Percentiles rank a stretch among this genome's conserved stretches.
phyloP scores from a whole-genome alignment of 2,329 filamentous ascomycete genomes.

The Dactylellina parvicollis region DNA sequence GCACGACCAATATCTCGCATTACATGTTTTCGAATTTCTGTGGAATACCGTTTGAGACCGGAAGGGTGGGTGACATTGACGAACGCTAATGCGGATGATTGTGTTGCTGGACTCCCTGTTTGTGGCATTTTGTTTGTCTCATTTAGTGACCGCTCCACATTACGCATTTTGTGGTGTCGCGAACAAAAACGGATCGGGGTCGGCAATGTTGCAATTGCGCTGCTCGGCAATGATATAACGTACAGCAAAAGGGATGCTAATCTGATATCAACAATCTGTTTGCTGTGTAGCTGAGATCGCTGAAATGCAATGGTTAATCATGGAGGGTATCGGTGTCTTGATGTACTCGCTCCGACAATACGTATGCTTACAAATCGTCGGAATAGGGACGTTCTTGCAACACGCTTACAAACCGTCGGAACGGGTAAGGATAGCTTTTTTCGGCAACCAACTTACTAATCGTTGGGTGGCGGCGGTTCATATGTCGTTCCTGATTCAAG shows the following conservation, averaged over 20 bases:
- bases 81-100: conserved; percentile 8
- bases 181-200: not conserved
- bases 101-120: not conserved
- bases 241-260: not conserved
- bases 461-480: too few species aligned
- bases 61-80: conserved; percentile 29
- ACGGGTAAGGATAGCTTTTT: too few species aligned
- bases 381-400: not conserved
- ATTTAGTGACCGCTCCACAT: too few species aligned
- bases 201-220: not conserved
- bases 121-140: not conserved
- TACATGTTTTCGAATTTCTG: conserved; percentile 31
- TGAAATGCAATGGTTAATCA: conserved; percentile 6
- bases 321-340: not conserved
- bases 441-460: too few species aligned
- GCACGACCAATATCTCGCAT: conserved; percentile 24
- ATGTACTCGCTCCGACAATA: not conserved
- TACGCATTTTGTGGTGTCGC: not conserved
- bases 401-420: conserved; percentile 2
- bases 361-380: conserved; percentile 2
- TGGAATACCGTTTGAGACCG: conserved; percentile 19
- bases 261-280: not conserved
- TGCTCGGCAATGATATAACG: conserved; percentile 1
- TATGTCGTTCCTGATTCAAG: too few species aligned
- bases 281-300: not conserved